phyloP scores from a whole-genome alignment of 257 asterid genomes.

The Solanum raphanifolium region DNA sequence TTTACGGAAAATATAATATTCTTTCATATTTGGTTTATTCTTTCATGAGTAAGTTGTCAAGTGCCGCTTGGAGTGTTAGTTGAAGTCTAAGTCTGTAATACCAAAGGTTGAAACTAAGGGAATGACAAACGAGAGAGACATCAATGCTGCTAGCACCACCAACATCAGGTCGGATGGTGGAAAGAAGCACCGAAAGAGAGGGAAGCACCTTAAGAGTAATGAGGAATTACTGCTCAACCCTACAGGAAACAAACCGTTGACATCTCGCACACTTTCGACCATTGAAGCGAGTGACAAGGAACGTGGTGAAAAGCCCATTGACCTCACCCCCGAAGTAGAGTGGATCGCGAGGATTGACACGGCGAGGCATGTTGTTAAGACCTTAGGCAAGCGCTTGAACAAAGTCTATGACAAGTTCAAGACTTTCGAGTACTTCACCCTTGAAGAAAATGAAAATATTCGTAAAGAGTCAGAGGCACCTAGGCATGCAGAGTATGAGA shows the following conservation, averaged over 20 bases:
- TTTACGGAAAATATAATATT: too few relatives aligned
- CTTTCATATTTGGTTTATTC: too few relatives aligned
- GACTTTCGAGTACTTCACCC: not conserved
- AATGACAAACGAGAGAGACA: not conserved
- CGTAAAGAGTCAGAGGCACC: too few relatives aligned
- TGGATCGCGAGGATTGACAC: not conserved
- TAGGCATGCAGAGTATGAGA: too few relatives aligned
- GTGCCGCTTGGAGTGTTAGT: not conserved
- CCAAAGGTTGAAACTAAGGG: not conserved
- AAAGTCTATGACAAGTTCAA: not conserved
- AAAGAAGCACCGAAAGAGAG: not conserved
- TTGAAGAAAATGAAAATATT: too few relatives aligned
- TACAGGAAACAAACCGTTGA: not conserved
- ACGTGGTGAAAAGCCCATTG: not conserved
- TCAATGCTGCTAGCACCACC: not conserved
- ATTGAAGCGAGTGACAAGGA: not conserved
- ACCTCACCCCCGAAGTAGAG: not conserved
- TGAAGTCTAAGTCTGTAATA: not conserved
- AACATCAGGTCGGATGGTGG: not conserved
- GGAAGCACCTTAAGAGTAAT: not conserved
- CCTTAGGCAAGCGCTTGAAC: not conserved
- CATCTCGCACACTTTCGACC: not conserved
- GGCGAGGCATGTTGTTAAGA: not conserved
- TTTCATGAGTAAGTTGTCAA: not conserved
- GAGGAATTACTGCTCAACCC: not conserved